Conservation (phyloP, 1,284 basidiomycete species). For the Moesziomyces sp. region DNA sequence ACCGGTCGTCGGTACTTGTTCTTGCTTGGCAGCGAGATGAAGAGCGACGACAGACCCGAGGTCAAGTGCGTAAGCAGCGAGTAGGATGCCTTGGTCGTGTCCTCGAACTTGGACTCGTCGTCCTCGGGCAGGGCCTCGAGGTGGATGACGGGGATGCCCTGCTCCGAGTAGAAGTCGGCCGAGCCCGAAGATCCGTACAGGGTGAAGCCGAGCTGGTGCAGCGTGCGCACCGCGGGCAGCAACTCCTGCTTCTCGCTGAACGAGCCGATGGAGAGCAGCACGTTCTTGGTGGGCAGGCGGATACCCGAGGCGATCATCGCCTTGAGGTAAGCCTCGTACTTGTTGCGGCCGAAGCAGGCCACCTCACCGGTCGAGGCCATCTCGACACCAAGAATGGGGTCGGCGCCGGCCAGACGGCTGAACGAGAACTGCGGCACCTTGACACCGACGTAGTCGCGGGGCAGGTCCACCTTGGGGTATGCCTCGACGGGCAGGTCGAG, state of each 20-base stretch:
- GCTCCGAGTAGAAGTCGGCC: constrained; percentile 71
- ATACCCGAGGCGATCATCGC: constrained; percentile 96
- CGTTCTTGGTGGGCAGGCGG: constrained; percentile 92
- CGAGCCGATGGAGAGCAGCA: constrained; percentile 91
- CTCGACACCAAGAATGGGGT: constrained; percentile 98
- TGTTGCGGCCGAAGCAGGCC: constrained; percentile 96
- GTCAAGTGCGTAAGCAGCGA: constrained; percentile 66
- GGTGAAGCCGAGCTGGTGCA: constrained; percentile 92
- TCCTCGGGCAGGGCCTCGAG: constrained; percentile 67
- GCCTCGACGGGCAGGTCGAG: constrained; percentile 86
- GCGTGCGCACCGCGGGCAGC: constrained; percentile 92
- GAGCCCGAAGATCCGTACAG: constrained; percentile 98
- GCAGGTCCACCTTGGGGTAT: constrained; percentile 87
- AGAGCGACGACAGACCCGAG: constrained; percentile 74
- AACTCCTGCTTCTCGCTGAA: constrained; percentile 98
- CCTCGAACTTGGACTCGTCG: constrained; percentile 61
- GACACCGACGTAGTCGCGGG: constrained; percentile 93
- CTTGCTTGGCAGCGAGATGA: constrained; percentile 98
- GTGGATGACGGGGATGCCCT: constrained; percentile 65
- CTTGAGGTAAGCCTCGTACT: constrained; percentile 98
- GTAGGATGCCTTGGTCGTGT: constrained; percentile 63
- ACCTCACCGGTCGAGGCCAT: constrained; percentile 99
- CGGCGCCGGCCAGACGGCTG: constrained; percentile 91
- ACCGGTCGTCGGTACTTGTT: constrained; percentile 97
- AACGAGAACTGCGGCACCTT: constrained; percentile 99